A percentile compares a stretch with the other conserved stretches of the same genome.
phyloP scores from a whole-genome alignment of 1,284 basidiomycete genomes.

The Phlebopus sp. region DNA sequence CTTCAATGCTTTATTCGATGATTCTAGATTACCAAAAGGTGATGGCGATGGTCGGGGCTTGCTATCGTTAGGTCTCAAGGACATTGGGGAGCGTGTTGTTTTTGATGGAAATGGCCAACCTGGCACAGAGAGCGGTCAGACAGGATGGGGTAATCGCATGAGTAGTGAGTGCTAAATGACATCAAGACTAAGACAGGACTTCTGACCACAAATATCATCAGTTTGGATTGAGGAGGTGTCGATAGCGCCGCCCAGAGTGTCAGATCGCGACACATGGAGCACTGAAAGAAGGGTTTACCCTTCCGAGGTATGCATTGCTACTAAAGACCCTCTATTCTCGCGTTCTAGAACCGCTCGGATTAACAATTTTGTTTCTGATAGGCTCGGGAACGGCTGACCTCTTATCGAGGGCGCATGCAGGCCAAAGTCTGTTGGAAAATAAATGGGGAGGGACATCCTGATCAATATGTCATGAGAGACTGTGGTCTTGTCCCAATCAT shows the following conservation, averaged over 20 bases:
- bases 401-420: conserved; percentile 92
- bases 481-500: conserved; percentile 95
- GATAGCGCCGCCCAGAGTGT: conserved; percentile 83
- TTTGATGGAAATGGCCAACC: conserved; percentile 77
- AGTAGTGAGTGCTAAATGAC: conserved; percentile 57
- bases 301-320: conserved; percentile 62
- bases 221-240: conserved; percentile 91
- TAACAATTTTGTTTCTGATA: conserved; percentile 31
- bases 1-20: conserved; percentile 95
- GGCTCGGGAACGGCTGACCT: conserved; percentile 90
- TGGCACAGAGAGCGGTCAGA: conserved; percentile 50
- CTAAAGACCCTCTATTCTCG: not conserved
- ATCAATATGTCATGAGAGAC: conserved; percentile 77
- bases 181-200: conserved; percentile 11
- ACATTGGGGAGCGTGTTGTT: conserved; percentile 87
- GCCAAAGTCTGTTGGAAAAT: conserved; percentile 88
- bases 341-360: not conserved
- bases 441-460: conserved; percentile 60
- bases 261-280: conserved; percentile 78
- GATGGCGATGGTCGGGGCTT: conserved; percentile 80
- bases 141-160: conserved; percentile 78
- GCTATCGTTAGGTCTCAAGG: conserved; percentile 76
- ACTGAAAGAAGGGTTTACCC: conserved; percentile 85
- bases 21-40: conserved; percentile 68
- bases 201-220: conserved; percentile 31